These are phyloP conservation scores for Pythium scleroteichum DNA, from an alignment of 352 stramenopile genomes.

Conservation along the genomic window DNA sequence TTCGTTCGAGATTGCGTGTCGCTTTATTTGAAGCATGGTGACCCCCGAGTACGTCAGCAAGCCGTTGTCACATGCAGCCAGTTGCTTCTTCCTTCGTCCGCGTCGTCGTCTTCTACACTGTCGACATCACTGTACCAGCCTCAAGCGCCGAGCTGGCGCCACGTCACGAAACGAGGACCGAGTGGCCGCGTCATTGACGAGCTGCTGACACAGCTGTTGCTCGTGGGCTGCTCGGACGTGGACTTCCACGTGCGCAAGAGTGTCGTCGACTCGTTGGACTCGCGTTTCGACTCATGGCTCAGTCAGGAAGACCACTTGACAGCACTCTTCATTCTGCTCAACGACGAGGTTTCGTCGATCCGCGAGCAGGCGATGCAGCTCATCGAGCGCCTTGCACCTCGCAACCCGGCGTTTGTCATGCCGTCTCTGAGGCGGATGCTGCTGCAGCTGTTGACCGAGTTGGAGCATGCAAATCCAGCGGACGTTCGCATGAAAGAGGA, in stretches of 20 bases:
- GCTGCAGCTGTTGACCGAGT: slow-evolving; percentile 93
- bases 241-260: slow-evolving; percentile 90
- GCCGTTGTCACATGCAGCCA: slow-evolving; percentile 84
- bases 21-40: slow-evolving; percentile 91
- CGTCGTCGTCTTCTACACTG: slow-evolving; percentile 17
- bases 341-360: slow-evolving; percentile 92
- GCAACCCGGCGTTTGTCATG: slow-evolving; percentile 96
- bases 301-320: slow-evolving; percentile 92
- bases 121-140: slow-evolving; percentile 17
- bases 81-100: slow-evolving; percentile 53
- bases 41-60: slow-evolving; percentile 90
- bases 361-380: slow-evolving; percentile 91
- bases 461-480: slow-evolving; percentile 87
- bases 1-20: slow-evolving; percentile 95
- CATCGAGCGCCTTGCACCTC: slow-evolving; percentile 90
- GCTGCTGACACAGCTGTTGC: slow-evolving; percentile 90
- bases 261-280: slow-evolving; percentile 93
- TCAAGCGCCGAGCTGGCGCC: slow-evolving; percentile 41
- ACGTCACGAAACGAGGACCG: slow-evolving; percentile 75
- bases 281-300: slow-evolving; percentile 93
- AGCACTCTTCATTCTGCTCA: slow-evolving; percentile 94
- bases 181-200: slow-evolving; percentile 93
- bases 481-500: slow-evolving; percentile 88
- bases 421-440: slow-evolving; percentile 93
- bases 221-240: slow-evolving; percentile 92